Conservation (phyloP, 257 asterid species). For the Plectranthus barbatus region DNA sequence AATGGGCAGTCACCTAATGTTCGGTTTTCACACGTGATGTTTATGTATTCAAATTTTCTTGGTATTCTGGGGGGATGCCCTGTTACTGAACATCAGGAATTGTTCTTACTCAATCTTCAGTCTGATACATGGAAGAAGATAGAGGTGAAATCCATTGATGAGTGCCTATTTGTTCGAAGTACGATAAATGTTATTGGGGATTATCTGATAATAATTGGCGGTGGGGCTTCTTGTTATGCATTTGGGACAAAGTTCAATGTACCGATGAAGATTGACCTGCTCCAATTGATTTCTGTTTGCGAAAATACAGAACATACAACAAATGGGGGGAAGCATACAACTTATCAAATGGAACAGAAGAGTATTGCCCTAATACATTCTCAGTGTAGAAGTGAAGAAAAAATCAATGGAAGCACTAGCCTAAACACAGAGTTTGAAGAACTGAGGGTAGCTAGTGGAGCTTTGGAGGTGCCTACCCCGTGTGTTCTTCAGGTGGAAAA, state of each 20-base stretch:
- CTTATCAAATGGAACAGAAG: constrained; percentile 16
- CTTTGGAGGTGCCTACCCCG: constrained; percentile 25
- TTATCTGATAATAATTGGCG: constrained; percentile 69
- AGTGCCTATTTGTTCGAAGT: constrained; percentile 80
- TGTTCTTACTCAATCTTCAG: constrained; percentile 59
- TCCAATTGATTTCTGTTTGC: constrained; percentile 31
- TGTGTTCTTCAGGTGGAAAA: constrained; percentile 57
- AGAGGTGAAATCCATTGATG: constrained; percentile 38
- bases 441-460: constrained; percentile 19
- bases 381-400: constrained; percentile 17
- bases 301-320: constrained; percentile 12
- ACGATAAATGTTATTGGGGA: constrained; percentile 52
- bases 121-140: constrained; percentile 56
- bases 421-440: constrained; percentile 27
- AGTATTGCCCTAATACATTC: constrained; percentile 3
- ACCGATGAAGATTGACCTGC: constrained; percentile 60
- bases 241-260: constrained; percentile 93
- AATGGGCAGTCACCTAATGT: constrained; percentile 54
- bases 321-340: constrained; percentile 18
- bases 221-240: constrained; percentile 97
- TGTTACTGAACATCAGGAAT: constrained; percentile 43
- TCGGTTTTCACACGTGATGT: constrained; percentile 88
- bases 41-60: constrained; percentile 51
- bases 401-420: constrained; percentile 20
- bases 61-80: constrained; percentile 95